Conservation (phyloP, 2,329 filamentous ascomycete species). For the Leptosphaerulina australis region DNA sequence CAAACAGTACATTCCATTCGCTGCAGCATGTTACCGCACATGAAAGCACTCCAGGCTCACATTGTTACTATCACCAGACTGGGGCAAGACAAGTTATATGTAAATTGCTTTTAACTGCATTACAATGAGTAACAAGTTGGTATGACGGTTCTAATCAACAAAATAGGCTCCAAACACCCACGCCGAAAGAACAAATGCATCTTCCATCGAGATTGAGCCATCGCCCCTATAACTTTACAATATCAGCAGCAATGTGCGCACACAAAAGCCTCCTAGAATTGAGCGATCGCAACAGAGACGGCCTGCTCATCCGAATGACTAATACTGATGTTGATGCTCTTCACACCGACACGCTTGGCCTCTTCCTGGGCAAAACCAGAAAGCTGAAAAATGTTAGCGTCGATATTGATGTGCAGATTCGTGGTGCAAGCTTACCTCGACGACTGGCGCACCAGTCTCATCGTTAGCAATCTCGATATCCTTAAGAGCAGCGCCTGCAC, state of each 20-base stretch:
- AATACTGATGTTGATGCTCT: constrained; percentile 89
- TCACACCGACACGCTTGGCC: constrained; percentile 85
- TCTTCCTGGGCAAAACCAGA: constrained; percentile 82
- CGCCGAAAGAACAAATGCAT: constrained; percentile 9
- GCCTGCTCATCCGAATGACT: constrained; percentile 95
- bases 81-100: neutral
- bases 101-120: constrained; percentile 8
- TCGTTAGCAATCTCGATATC: constrained; percentile 92
- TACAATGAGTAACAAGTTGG: constrained; percentile 16
- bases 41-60: neutral
- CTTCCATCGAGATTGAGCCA: neutral
- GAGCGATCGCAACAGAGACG: constrained; percentile 89
- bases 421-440: constrained; percentile 69
- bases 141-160: constrained; percentile 8
- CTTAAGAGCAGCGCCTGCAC: constrained; percentile 85
- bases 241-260: neutral
- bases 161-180: constrained; percentile 11
- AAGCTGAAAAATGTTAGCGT: constrained; percentile 63
- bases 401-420: neutral
- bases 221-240: constrained; percentile 1
- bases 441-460: constrained; percentile 79
- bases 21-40: neutral
- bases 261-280: constrained; percentile 60
- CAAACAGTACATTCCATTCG: neutral
- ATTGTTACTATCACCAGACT: neutral